Percentiles rank a stretch among this genome's conserved stretches.
Conservation (phyloP, 2,329 filamentous ascomycete genomes). For the Colletotrichum australisinense region DNA sequence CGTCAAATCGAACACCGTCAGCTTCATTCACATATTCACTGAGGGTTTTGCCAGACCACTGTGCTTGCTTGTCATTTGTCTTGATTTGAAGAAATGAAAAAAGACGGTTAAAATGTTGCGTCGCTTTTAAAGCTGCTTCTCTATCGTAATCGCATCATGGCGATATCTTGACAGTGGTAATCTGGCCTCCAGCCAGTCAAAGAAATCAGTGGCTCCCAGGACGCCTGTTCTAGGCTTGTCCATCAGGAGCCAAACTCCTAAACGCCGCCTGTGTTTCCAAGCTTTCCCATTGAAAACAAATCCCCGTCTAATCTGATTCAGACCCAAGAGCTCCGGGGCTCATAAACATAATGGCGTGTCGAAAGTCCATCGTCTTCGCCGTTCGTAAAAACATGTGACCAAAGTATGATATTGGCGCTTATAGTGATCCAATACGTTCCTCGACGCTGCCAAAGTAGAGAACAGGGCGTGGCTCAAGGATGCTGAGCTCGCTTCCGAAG, state of each 20-base stretch:
- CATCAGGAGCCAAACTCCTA: constrained; percentile 4
- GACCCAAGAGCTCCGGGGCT: constrained; percentile 2
- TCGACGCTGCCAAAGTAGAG: constrained; percentile 74
- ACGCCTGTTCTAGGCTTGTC: neutral
- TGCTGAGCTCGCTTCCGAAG: constrained; percentile 63
- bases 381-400: neutral
- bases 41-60: neutral
- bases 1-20: neutral
- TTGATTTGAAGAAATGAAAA: neutral
- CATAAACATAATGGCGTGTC: neutral
- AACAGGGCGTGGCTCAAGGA: constrained; percentile 71
- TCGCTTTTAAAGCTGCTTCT: neutral
- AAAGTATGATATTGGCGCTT: neutral
- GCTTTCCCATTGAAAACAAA: neutral
- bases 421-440: constrained; percentile 61
- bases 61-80: neutral
- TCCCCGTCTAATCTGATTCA: constrained; percentile 1
- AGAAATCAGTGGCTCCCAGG: neutral
- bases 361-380: neutral
- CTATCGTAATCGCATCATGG: neutral
- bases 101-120: neutral
- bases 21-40: neutral
- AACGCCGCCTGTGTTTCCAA: constrained; percentile 15
- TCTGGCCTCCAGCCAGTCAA: neutral
- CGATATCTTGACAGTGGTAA: neutral